Evolutionary conservation across 2,329 filamentous ascomycete genomes (phyloP).

Genomic region (Fusarium sp.): DNA sequence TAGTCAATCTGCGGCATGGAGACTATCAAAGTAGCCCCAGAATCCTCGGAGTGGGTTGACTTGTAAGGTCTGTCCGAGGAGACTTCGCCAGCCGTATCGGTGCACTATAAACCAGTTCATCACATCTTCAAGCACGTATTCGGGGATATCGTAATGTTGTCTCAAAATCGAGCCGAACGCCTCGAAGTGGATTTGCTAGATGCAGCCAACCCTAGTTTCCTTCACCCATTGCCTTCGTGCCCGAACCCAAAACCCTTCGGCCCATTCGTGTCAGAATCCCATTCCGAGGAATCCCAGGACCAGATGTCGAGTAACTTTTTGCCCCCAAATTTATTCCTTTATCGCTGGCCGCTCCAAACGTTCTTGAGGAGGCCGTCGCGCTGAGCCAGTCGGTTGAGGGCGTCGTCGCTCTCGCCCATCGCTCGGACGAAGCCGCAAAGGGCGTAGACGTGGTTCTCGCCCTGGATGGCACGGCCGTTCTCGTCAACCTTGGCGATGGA

Average conservation of each 20-base stretch:
- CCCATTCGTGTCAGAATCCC: constrained; percentile 42
- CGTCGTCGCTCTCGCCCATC: constrained; percentile 98
- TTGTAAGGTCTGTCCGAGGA: constrained; percentile 56
- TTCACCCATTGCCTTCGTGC: constrained; percentile 52
- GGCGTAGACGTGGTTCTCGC: constrained; percentile 97
- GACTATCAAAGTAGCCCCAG: constrained; percentile 66
- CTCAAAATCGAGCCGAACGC: constrained; percentile 58
- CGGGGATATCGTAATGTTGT: constrained; percentile 48
- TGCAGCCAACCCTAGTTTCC: constrained; percentile 55
- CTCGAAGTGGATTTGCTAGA: constrained; percentile 57
- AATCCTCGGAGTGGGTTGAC: constrained; percentile 59
- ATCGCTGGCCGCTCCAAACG: constrained; percentile 86
- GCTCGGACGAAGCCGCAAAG: constrained; percentile 97
- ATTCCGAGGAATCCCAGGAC: constrained; percentile 39
- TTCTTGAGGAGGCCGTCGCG: constrained; percentile 96
- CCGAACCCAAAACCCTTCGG: constrained; percentile 48
- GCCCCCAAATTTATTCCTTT: constrained; percentile 49
- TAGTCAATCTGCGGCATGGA: constrained; percentile 66
- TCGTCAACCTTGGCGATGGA: constrained; percentile 98
- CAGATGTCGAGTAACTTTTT: constrained; percentile 41
- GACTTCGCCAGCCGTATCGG: constrained; percentile 63
- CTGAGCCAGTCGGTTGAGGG: constrained; percentile 94
- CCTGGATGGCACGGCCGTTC: constrained; percentile 91
- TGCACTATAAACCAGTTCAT: constrained; percentile 40
- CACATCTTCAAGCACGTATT: constrained; percentile 44